Base-by-base conservation (phyloP, 495 filamentous ascomycete genomes). In the Penicillium paradoxum region DNA sequence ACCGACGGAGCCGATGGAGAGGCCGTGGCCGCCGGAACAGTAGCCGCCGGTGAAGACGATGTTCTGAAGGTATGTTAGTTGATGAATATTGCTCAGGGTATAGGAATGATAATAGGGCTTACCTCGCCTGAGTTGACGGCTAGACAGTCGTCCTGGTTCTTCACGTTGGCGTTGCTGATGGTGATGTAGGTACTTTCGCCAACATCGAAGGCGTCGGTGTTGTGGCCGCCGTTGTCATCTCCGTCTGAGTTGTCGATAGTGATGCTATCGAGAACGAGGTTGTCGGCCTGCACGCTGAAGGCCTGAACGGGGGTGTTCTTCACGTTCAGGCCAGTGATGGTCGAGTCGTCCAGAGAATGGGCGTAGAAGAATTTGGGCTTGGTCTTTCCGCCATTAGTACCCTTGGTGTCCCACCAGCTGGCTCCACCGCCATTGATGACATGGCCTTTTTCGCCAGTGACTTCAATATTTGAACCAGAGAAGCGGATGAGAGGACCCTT, bases 1-100 rank as follows among this genome's bases (percentile, higher is more conserved):
- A 33, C 85, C 84, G 17, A 88, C 80, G 15, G 79, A 84, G n/a
- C 85, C 84, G 54, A 88, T 86, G 47, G 79, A 83, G 11, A 87
- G 66, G n/a, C 83, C 83, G 63, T 86, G 83, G n/a, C 83, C 82
- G 10, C 82, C 82, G 30, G 71, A 76, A 70, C 79, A 79, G 47
- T 62, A 64, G 15, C 74, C 78, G n/a, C 74, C 71, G 13, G 72
- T 76, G 65, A 84, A 81, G 10, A 69, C 65, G 56, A 84, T 82
- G 59, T 77, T 74, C 73, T 71, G 39, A 0, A 19, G 11, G 15
- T 17, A 5, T 8, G 24, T 44, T 51, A 48, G 40, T 9, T 38
- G 3, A 11, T 15, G 11, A 14, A 34, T 19, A n/a, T 4, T 25
- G 18, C 13, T 9, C 0, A 21, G 1, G 34, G 19, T 19, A 24